Base-by-base conservation (phyloP, 257 asterid genomes). In the Scutellaria minor region DNA sequence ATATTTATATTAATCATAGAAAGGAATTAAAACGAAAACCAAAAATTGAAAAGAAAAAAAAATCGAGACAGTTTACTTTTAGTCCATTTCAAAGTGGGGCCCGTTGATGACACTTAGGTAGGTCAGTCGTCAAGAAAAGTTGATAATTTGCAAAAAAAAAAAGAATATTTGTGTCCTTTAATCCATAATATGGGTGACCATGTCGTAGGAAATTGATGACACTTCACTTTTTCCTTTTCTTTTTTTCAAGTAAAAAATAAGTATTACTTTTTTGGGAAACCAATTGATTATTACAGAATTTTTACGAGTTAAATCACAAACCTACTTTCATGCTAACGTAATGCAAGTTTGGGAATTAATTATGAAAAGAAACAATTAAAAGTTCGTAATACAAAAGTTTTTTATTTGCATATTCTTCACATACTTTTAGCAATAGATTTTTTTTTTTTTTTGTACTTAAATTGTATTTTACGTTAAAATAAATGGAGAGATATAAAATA, bases 71-170 rank as follows among this genome's bases (percentile, higher is more conserved):
- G 63, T 56, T 18, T 10, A 56, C 42, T 31, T 31, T n/a, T 27
- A 57, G 44, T 57, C 64, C 64, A 57, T 57, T 11, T 57, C 64
- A 12, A 57, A 9, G 44, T 57, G 20, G 64, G 64, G 18, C 44
- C 27, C 64, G 64, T 57, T 57, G 31, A 56, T 11, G 9, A 31
- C 37, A 31, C 37, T 57, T 57, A 24, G 41, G 41, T 56, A 40
- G 63, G 41, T 56, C 41, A 40, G 10, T 22, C 41, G 41, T 3
- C 63, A 56, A 54, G 2, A 56, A 22, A 10, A 56, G 7, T 24
- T 56, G 40, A 57, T 27, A 57, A 57, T 11, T 52, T 27, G 15
- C 61, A 37, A 22, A 12, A 57, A 57, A 24, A 24, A 24, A 24
- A 24, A 11, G 14, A 27, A 27, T 31, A 31, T 31, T 3, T 31